Conservation (phyloP, 202 grass and related monocot species). For the Setaria viridis region DNA sequence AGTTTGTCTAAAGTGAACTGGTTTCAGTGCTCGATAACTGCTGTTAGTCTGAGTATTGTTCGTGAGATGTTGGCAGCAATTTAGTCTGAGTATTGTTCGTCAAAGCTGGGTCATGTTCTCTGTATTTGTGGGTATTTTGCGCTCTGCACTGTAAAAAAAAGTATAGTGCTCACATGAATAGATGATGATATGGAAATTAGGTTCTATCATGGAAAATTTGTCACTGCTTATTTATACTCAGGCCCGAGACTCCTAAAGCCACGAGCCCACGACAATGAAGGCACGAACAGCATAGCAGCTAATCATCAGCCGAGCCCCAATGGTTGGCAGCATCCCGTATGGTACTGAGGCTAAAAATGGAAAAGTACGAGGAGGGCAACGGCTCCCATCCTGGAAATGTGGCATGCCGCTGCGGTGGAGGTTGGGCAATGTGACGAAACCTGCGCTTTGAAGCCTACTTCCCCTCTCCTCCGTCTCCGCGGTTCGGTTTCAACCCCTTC, state of each 20-base stretch:
- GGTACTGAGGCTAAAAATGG: slow-evolving; percentile 46
- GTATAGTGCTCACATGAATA: background rate
- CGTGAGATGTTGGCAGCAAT: background rate
- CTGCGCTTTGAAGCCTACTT: slow-evolving; percentile 48
- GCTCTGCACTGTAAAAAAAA: background rate
- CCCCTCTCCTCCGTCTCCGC: slow-evolving; percentile 37
- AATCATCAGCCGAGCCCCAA: slow-evolving; percentile 22
- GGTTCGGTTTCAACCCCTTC: slow-evolving; percentile 50
- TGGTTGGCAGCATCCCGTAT: slow-evolving; percentile 29
- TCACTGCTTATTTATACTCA: background rate
- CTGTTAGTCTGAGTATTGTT: background rate
- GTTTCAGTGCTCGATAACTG: background rate
- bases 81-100: too few species aligned
- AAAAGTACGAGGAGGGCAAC: slow-evolving; percentile 24
- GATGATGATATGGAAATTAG: background rate
- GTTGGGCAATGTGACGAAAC: slow-evolving; percentile 53
- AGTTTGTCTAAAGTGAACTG: background rate
- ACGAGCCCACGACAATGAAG: background rate
- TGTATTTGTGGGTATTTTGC: background rate
- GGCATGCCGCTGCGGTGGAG: slow-evolving; percentile 37
- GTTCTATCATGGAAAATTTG: background rate
- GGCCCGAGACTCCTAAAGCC: background rate
- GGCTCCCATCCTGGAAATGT: slow-evolving; percentile 41
- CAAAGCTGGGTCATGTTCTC: background rate
- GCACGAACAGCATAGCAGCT: slow-evolving; percentile 5